A percentile compares a stretch with the other conserved stretches of the same genome.
Conservation (phyloP, 805 yeast species). For the Wickerhamomyces subpelliculosus region DNA sequence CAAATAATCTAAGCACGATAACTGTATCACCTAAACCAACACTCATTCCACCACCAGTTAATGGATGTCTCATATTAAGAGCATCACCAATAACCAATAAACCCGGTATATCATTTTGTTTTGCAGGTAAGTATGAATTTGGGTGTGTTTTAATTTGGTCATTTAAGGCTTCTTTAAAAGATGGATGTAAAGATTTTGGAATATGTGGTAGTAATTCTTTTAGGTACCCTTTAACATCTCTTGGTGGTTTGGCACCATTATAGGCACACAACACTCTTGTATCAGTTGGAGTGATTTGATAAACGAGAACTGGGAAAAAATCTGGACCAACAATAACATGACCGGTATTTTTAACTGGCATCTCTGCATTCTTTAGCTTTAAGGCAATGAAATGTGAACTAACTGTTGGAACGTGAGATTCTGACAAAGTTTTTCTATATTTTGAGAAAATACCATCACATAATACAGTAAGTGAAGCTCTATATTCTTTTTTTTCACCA, state of each 20-base stretch:
- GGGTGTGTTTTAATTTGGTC: conserved; percentile 81
- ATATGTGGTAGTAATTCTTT: conserved; percentile 57
- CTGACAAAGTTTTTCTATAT: conserved; percentile 68
- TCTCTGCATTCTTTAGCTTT: conserved; percentile 61
- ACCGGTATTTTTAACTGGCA: conserved; percentile 74
- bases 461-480: conserved; percentile 61
- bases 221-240: conserved; percentile 57
- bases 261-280: conserved; percentile 89
- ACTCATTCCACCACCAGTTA: conserved; percentile 99
- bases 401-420: conserved; percentile 55
- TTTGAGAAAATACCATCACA: conserved; percentile 95
- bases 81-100: conserved; percentile 86
- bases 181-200: conserved; percentile 59
- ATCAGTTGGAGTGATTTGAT: conserved; percentile 77
- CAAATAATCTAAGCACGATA: conserved; percentile 57
- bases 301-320: conserved; percentile 83
- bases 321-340: conserved; percentile 77
- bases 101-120: conserved; percentile 64
- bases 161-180: conserved; percentile 59
- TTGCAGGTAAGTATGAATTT: conserved; percentile 82
- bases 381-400: conserved; percentile 87
- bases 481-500: conserved; percentile 36
- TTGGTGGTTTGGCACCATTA: conserved; percentile 67
- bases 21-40: conserved; percentile 88
- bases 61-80: conserved; percentile 94